A percentile compares a stretch with the other conserved stretches of the same genome.
Evolutionary conservation across 208 protist genomes (phyloP).

Genomic region (Acanthamoeba sp.): DNA sequence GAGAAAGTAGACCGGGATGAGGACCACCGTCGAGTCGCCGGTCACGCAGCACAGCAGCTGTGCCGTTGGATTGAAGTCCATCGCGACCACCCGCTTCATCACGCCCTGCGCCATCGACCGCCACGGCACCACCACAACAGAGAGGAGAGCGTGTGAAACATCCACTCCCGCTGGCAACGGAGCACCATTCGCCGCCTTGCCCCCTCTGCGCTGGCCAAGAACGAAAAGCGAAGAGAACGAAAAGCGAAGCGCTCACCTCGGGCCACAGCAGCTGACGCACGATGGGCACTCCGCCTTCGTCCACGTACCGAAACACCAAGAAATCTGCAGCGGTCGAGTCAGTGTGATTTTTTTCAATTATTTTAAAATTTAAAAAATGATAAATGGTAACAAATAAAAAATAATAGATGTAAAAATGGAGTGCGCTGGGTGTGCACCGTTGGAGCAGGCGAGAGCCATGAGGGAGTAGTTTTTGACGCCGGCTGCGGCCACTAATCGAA

Average conservation of each 20-base stretch:
- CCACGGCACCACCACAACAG: background rate
- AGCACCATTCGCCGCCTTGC: background rate
- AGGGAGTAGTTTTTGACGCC: conserved; percentile 9
- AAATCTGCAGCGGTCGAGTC: background rate
- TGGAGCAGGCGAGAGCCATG: conserved; percentile 55
- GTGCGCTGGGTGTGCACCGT: background rate
- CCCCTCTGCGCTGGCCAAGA: background rate
- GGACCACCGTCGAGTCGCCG: conserved; percentile 34
- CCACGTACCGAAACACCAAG: conserved; percentile 17
- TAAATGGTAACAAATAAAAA: background rate
- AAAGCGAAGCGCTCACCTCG: background rate
- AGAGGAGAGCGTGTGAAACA: background rate
- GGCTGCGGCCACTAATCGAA: background rate
- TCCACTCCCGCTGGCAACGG: too few species aligned
- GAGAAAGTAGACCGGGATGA: conserved; percentile 59
- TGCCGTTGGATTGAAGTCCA: conserved; percentile 60
- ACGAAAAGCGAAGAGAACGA: conserved; percentile 5
- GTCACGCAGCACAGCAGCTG: conserved; percentile 52
- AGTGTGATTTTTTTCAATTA: background rate
- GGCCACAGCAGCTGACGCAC: conserved; percentile 18
- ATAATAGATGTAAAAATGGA: background rate
- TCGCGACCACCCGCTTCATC: conserved; percentile 56
- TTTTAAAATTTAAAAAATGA: background rate
- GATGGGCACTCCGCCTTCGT: conserved; percentile 46
- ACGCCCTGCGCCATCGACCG: background rate